phyloP scores from a whole-genome alignment of 768 basidiomycete genomes.

The Boletus pseudopeckii region DNA sequence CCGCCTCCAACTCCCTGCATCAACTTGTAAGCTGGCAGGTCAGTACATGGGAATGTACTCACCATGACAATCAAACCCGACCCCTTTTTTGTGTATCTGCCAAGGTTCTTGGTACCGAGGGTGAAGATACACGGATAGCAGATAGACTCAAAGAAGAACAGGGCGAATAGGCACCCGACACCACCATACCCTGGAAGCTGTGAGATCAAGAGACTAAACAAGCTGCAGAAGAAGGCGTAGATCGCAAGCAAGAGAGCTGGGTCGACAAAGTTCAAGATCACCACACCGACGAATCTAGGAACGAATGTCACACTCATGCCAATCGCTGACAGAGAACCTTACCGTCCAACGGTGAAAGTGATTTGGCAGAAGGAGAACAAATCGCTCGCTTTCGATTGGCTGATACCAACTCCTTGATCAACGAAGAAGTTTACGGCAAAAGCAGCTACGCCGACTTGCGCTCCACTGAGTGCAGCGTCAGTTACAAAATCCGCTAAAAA shows the following conservation, averaged over 20 bases:
- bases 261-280: slow-evolving; percentile 59
- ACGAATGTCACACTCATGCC: slow-evolving; percentile 12
- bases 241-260: slow-evolving; percentile 58
- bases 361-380: slow-evolving; percentile 72
- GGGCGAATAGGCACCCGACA: slow-evolving; percentile 55
- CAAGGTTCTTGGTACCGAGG: slow-evolving; percentile 61
- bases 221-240: slow-evolving; percentile 49
- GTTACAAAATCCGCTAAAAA: neutral
- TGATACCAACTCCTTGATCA: slow-evolving; percentile 58
- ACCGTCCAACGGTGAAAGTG: slow-evolving; percentile 63
- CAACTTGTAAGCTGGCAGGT: neutral
- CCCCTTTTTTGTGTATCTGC: slow-evolving; percentile 56
- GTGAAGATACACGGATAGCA: slow-evolving; percentile 72
- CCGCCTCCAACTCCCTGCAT: slow-evolving; percentile 58
- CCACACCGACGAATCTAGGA: slow-evolving; percentile 57
- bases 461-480: slow-evolving; percentile 39
- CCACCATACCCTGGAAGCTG: slow-evolving; percentile 51
- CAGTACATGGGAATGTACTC: neutral
- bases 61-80: slow-evolving; percentile 66
- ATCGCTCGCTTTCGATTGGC: slow-evolving; percentile 51
- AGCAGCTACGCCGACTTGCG: slow-evolving; percentile 63
- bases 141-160: slow-evolving; percentile 77
- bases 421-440: slow-evolving; percentile 68
- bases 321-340: slow-evolving; percentile 11
- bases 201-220: slow-evolving; percentile 51